phyloP scores from a whole-genome alignment of 257 asterid genomes.

The Lavandula angustifolia region DNA sequence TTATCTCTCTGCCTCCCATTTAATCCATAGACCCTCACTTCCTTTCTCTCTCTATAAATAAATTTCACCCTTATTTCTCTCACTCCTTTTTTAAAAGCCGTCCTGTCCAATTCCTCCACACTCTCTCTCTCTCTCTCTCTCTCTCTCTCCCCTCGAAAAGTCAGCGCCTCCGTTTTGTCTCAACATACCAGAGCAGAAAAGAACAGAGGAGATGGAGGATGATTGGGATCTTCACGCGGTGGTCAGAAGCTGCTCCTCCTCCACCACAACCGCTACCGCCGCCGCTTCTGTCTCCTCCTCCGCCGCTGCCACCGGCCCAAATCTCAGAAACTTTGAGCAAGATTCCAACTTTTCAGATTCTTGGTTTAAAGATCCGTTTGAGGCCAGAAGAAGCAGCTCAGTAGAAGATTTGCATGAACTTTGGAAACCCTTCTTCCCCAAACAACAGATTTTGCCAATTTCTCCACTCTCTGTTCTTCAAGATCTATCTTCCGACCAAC shows the following conservation, averaged over 20 bases:
- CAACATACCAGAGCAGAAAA: slow-evolving; percentile 25
- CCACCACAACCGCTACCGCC: slow-evolving; percentile 39
- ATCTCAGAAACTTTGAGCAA: slow-evolving; percentile 31
- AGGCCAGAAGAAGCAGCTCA: slow-evolving; percentile 29
- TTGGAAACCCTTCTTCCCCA: slow-evolving; percentile 56
- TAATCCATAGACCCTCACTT: not conserved
- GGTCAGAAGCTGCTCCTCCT: slow-evolving; percentile 82
- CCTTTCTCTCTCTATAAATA: slow-evolving; percentile 36
- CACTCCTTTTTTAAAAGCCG: slow-evolving; percentile 29
- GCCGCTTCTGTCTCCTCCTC: not conserved
- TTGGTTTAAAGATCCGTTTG: slow-evolving; percentile 48
- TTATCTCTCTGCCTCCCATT: slow-evolving; percentile 20
- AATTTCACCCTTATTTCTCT: slow-evolving; percentile 13
- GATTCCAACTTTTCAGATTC: slow-evolving; percentile 33
- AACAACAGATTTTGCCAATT: slow-evolving; percentile 42
- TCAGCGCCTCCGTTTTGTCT: slow-evolving; percentile 55
- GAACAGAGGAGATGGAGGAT: slow-evolving; percentile 55
- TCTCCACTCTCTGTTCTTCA: slow-evolving; percentile 74
- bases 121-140: slow-evolving; percentile 24
- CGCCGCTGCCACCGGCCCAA: slow-evolving; percentile 4
- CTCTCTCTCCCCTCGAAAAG: slow-evolving; percentile 32
- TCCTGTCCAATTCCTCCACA: slow-evolving; percentile 24
- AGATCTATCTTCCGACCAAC: slow-evolving; percentile 48
- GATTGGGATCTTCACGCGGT: slow-evolving; percentile 97
- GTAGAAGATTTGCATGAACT: slow-evolving; percentile 56